Evolutionary conservation across 1,284 basidiomycete genomes (phyloP), one percentile per base, ranked within the genome.

Genomic region (Trametes hirsuta): DNA sequence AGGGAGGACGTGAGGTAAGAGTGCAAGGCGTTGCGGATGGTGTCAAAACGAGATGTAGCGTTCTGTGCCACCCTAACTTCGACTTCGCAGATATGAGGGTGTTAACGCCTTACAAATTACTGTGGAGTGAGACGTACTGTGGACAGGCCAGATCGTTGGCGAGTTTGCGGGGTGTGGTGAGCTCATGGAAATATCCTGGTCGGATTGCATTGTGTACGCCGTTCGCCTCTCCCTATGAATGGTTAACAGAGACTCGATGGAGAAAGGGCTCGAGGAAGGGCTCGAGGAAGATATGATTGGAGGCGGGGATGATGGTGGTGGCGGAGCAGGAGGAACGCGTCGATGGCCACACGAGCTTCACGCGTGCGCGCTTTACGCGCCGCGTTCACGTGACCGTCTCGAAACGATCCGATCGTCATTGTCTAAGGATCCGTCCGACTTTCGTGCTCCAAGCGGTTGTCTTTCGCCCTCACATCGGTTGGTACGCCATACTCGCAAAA

Each of bases 41-140:
- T 85, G 61, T 93, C 90, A 71, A 88, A 87, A 5, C 90, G 84
- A 25, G 88, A 80, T 11, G 87, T 85, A 15, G 90, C 84, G 53
- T 82, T 80, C 2, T 85, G 75, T 42, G 83, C 79, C 25, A 95
- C 78, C 47, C 94, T 85, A 5, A 94, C 94, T 78, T 97, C 94
- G 69, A 96, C 94, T 96, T 30, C 8, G 30, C 30, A 30, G 30
- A 18, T 30, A 30, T 30, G 30, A 30, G 30, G 30, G 4, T 30
- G 8, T 30, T 30, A 8, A 30, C 8, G 30, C 30, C 18, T 30
- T 4, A 4, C 30, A 30, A 30, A 30, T 30, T 8, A 30, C 30
- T 5, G 8, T 30, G 8, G 8, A 24, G 45, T 18, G 18, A 40
- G 3, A 63, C 81, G 62, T 62, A 86, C 87, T 76, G 62, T 89